Conservation (phyloP, 768 basidiomycete genomes). For the Sistotremastrum niveocremeum region DNA sequence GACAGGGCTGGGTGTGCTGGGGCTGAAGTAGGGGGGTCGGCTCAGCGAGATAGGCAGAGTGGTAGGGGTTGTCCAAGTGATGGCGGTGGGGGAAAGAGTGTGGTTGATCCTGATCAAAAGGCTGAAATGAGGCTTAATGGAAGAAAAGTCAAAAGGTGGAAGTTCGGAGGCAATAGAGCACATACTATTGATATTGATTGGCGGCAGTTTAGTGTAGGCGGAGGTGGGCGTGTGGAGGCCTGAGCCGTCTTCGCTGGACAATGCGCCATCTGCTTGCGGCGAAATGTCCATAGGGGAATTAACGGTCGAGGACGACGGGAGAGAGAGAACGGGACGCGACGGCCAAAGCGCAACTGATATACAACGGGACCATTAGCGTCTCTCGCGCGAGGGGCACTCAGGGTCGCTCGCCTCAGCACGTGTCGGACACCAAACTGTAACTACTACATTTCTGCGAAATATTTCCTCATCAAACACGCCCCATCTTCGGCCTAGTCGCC, state of each 20-base stretch:
- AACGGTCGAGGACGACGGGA: no score
- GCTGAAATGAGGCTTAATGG: slow-evolving; percentile 22
- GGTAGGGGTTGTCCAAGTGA: not conserved
- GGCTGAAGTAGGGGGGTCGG: slow-evolving; percentile 23
- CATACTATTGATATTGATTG: not conserved
- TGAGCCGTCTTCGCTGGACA: slow-evolving; percentile 65
- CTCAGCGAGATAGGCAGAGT: not conserved
- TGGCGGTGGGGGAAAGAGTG: not conserved
- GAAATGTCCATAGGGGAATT: no score
- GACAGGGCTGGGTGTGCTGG: not conserved
- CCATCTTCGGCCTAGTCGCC: no score
- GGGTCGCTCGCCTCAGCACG: no score
- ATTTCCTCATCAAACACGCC: no score
- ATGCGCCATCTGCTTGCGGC: slow-evolving; percentile 33
- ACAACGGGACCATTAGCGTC: no score
- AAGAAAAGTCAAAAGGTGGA: not conserved
- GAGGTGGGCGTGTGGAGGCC: slow-evolving; percentile 64
- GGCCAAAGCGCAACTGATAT: no score
- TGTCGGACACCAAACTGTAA: no score
- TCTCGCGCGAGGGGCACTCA: no score
- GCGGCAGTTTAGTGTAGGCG: slow-evolving; percentile 12
- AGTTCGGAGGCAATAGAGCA: not conserved
- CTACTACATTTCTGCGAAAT: no score
- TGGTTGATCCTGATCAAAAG: not conserved
- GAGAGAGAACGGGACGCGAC: no score